Conservation (phyloP, 2,329 filamentous ascomycete species). For the Xylaria sp. region DNA sequence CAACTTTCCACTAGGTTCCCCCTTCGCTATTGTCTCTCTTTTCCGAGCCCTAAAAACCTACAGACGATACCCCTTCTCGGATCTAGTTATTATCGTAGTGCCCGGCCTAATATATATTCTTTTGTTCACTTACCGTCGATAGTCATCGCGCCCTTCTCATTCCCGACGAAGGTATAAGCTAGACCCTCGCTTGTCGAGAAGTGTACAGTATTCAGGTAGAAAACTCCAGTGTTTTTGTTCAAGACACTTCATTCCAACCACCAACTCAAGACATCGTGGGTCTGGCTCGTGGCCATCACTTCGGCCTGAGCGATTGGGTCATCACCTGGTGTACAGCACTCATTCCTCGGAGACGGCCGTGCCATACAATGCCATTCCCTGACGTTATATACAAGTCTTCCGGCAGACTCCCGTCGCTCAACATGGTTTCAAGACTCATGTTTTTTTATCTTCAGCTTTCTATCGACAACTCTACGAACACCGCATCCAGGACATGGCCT, state of each 20-base stretch:
- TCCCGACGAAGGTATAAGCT: slow-evolving; percentile 33
- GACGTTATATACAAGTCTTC: slow-evolving; percentile 18
- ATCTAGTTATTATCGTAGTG: neutral
- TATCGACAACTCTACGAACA: neutral
- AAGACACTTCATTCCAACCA: slow-evolving; percentile 40
- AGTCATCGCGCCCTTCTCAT: slow-evolving; percentile 16
- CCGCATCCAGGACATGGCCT: neutral
- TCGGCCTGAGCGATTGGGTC: slow-evolving; percentile 20
- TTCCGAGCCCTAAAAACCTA: slow-evolving; percentile 16
- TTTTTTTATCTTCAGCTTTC: neutral
- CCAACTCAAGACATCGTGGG: slow-evolving; percentile 20
- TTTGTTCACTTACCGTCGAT: neutral
- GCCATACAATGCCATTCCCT: neutral
- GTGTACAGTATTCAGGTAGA: slow-evolving; percentile 32
- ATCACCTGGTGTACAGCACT: slow-evolving; percentile 33
- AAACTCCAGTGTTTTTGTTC: slow-evolving; percentile 19
- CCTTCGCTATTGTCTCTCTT: too few relatives aligned
- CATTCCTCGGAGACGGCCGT: slow-evolving; percentile 32
- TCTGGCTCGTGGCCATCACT: slow-evolving; percentile 19
- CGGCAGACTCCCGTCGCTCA: neutral
- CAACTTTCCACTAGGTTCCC: neutral
- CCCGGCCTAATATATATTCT: neutral
- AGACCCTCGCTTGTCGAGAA: slow-evolving; percentile 27
- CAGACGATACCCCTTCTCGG: neutral
- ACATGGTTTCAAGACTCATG: neutral